These are phyloP conservation scores for Trichoderma asperelloides DNA, from an alignment of 495 filamentous ascomycete genomes.

Conservation along the genomic window DNA sequence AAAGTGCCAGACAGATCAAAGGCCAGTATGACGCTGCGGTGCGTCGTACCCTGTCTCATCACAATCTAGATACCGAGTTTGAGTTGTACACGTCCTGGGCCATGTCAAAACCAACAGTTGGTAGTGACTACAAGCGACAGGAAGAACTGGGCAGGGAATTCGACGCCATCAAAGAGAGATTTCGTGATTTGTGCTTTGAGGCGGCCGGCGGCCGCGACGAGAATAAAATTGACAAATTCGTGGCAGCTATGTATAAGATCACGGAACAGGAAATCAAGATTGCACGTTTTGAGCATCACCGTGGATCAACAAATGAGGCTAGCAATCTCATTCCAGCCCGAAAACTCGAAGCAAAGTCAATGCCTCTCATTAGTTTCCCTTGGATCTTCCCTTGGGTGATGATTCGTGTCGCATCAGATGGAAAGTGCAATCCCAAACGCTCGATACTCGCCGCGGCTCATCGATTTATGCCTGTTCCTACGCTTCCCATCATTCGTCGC, in stretches of 20 bases:
- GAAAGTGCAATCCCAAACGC: conserved; percentile 4
- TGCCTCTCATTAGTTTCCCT: conserved; percentile 87
- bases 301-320: conserved; percentile 25
- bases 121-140: conserved; percentile 73
- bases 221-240: conserved; percentile 54
- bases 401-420: conserved; percentile 52
- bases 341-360: conserved; percentile 33
- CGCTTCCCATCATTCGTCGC: neutral
- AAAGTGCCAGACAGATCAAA: conserved; percentile 59
- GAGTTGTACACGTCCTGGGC: conserved; percentile 85
- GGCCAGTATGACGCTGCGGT: conserved; percentile 67
- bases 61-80: conserved; percentile 81
- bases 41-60: conserved; percentile 73
- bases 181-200: conserved; percentile 53
- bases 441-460: neutral
- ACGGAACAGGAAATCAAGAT: conserved; percentile 60
- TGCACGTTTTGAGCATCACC: conserved; percentile 38
- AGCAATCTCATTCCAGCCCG: conserved; percentile 24
- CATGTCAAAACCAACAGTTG: conserved; percentile 54
- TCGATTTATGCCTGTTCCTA: neutral
- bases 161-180: conserved; percentile 52
- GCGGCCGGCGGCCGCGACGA: conserved; percentile 54
- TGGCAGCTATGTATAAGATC: conserved; percentile 78
- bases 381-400: conserved; percentile 78
- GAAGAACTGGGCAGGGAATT: conserved; percentile 69